Base-by-base conservation (phyloP, 345 rosid species). In the Reutealis trisperma region DNA sequence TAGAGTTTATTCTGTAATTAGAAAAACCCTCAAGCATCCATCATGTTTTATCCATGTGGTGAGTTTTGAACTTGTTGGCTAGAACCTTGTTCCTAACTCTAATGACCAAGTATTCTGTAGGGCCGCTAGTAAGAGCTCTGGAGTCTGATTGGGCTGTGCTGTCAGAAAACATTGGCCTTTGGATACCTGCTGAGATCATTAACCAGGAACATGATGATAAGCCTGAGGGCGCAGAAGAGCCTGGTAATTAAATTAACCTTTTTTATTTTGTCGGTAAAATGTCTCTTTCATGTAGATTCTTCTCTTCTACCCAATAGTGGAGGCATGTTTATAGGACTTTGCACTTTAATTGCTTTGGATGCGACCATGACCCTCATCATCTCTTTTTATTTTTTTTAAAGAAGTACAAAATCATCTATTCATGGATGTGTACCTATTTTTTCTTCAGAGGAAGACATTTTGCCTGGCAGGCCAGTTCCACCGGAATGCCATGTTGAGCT, bases 401-500 rank as follows among this genome's bases (percentile, higher is more conserved):
- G 49, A 16, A 5, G 16, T 47, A 59, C 12, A 55, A 54, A 24
- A 60, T 24, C 49, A 41, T 54, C 30, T 3, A 27, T 24, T 45
- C 11, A 21, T 47, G 8, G 10, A 47, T 27, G 0, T 41, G 2
- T 64, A 14, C 18, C 14, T 70, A 25, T 16, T 65, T 55, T 72
- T 81, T 10, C 45, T 74, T 65, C 71, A 94, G 99, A 90, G 74
- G 97, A 88, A 67, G 86, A 86, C 59, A 80, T 91, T 84, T 84
- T 96, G 80, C 91, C 99, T 7, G 99, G 99, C 68, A 91, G 97
- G 86, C 91, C 93, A 10, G 78, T 86, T 79, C 97, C 95, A 72
- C 86, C 82, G 14, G 94, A 88, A 85, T 96, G 99, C 71, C 83
- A 86, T 61, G 85, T 89, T 13, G 91, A 94, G 84, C 97, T 96